phyloP scores from a whole-genome alignment of 225 moss, liverwort and hornwort genomes.

The Pseudisothecium myosuroides region DNA sequence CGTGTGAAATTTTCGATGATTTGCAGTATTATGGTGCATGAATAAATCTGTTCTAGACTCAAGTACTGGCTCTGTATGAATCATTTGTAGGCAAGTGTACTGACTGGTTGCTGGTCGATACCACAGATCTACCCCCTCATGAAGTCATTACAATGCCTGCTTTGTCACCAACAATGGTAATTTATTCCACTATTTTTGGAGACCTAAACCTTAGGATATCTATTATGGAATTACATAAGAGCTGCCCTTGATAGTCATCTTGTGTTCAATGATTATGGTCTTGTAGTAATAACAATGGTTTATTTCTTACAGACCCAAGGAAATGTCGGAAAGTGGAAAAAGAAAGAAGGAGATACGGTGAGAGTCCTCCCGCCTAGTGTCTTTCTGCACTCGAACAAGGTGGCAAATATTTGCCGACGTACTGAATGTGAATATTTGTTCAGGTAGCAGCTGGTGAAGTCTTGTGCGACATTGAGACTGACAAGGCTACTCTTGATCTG shows the following conservation, averaged over 20 bases:
- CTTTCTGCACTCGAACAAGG: background rate
- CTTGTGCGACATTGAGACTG: conserved; percentile 91
- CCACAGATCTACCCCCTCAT: conserved; percentile 57
- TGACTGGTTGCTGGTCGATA: background rate
- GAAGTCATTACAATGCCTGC: conserved; percentile 88
- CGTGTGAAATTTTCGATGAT: background rate
- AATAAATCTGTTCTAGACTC: background rate
- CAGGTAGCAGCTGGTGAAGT: conserved; percentile 88
- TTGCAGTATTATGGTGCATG: background rate
- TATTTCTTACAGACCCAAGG: conserved; percentile 67
- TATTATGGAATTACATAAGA: background rate
- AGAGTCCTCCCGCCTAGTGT: background rate
- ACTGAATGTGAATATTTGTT: background rate
- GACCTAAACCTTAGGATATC: background rate
- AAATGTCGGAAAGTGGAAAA: conserved; percentile 86
- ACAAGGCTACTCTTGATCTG: conserved; percentile 93
- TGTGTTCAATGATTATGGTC: background rate
- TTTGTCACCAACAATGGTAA: conserved; percentile 95
- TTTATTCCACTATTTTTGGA: background rate
- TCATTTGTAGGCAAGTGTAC: background rate
- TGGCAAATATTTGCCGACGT: background rate
- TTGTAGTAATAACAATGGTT: background rate
- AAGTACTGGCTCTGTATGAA: background rate
- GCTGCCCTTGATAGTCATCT: background rate
- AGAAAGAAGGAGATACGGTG: conserved; percentile 86